These are phyloP conservation scores for Hyaloscypha hepaticicola DNA, from an alignment of 495 filamentous ascomycete species.

Conservation along the genomic window DNA sequence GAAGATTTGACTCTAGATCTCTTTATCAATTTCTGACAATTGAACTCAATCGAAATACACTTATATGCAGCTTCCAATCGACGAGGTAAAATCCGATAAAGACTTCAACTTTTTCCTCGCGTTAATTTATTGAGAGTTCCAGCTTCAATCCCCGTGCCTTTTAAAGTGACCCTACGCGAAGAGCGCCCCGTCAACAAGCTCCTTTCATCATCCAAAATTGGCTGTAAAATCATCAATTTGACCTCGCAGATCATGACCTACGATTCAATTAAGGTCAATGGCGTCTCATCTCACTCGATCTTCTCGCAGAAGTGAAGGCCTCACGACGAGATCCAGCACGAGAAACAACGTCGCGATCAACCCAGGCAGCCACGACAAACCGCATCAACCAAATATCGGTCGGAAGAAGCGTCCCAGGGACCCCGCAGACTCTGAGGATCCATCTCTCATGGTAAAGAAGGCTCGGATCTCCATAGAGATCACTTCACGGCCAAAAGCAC, in stretches of 20 bases:
- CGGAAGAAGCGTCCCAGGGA: slow-evolving; percentile 34
- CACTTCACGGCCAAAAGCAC: slow-evolving; percentile 32
- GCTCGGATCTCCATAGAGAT: slow-evolving; percentile 30
- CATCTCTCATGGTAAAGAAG: slow-evolving; percentile 22
- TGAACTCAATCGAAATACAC: background rate
- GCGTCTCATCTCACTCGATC: slow-evolving; percentile 37
- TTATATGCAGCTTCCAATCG: background rate
- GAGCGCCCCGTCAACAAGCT: background rate
- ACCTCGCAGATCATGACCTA: slow-evolving; percentile 34
- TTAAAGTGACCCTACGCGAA: slow-evolving; percentile 4
- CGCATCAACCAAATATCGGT: slow-evolving; percentile 33
- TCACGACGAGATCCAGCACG: slow-evolving; percentile 30
- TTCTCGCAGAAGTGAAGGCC: slow-evolving; percentile 39
- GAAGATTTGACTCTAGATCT: background rate
- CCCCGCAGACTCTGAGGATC: slow-evolving; percentile 16
- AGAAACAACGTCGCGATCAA: slow-evolving; percentile 31
- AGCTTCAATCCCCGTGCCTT: slow-evolving; percentile 3
- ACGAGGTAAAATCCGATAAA: background rate
- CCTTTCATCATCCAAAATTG: slow-evolving; percentile 4
- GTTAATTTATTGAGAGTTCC: background rate
- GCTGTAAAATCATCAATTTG: slow-evolving; percentile 17
- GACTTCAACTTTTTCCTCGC: background rate
- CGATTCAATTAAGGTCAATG: slow-evolving; percentile 30
- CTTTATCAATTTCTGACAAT: background rate
- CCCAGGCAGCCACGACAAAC: slow-evolving; percentile 26